Evolutionary conservation across 257 asterid species (phyloP).

Genomic region (Petunia secreta): DNA sequence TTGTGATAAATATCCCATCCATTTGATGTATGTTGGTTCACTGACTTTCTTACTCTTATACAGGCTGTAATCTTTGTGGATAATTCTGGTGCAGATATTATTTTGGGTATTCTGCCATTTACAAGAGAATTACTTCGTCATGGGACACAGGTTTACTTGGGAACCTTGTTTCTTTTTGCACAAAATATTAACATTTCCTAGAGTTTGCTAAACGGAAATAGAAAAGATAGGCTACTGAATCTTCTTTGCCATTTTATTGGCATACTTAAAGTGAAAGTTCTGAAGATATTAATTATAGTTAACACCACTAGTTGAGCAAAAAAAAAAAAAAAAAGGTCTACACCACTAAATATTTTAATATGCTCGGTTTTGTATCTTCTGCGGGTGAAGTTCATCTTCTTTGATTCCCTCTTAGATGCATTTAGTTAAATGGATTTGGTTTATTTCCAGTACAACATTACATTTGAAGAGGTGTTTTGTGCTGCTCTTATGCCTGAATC

Average conservation of each 20-base stretch:
- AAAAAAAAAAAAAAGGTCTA: too few relatives aligned
- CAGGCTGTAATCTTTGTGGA: slow-evolving; percentile 94
- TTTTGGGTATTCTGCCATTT: slow-evolving; percentile 94
- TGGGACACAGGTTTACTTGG: slow-evolving; percentile 71
- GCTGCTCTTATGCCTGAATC: background rate
- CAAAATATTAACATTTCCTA: background rate
- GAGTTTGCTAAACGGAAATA: background rate
- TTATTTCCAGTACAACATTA: background rate
- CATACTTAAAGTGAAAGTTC: background rate
- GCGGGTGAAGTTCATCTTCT: background rate
- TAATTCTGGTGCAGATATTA: slow-evolving; percentile 95
- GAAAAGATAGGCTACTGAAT: slow-evolving; percentile 2
- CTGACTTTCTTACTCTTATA: slow-evolving; percentile 33
- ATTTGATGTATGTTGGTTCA: background rate
- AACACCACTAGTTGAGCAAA: background rate
- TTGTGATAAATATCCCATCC: background rate
- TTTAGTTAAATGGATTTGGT: slow-evolving; percentile 16
- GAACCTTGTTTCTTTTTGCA: slow-evolving; percentile 9
- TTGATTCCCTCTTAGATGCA: slow-evolving; percentile 16
- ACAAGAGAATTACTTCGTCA: slow-evolving; percentile 85
- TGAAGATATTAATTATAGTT: background rate
- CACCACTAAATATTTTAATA: background rate
- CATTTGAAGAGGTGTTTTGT: slow-evolving; percentile 1
- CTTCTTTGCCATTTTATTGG: background rate
- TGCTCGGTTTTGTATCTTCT: background rate